A percentile compares a stretch with the other conserved stretches of the same genome.
Conservation (phyloP, 208 protist genomes). For the Trypanosoma brucei region DNA sequence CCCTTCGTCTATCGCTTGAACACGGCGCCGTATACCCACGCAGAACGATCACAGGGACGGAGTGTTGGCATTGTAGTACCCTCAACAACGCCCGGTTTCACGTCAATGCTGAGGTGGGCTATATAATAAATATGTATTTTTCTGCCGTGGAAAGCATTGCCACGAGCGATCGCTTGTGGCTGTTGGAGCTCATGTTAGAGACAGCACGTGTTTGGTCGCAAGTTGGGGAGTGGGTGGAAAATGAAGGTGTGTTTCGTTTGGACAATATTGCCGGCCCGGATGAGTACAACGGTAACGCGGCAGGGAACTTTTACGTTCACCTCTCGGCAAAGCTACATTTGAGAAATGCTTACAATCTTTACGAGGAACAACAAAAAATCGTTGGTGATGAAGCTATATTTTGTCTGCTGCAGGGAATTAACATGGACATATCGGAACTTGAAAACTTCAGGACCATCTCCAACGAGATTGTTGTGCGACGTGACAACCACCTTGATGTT, state of each 20-base stretch:
- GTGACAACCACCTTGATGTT: constrained; percentile 58
- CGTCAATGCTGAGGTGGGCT: constrained; percentile 84
- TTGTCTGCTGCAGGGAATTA: constrained; percentile 46
- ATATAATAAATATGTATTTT: constrained; percentile 70
- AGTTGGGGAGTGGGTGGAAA: constrained; percentile 81
- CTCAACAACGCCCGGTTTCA: constrained; percentile 63
- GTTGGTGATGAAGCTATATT: constrained; percentile 42
- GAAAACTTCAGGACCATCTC: constrained; percentile 43
- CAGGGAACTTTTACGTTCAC: constrained; percentile 87
- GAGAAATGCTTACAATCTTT: constrained; percentile 38
- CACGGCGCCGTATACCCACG: constrained; percentile 72
- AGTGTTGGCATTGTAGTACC: constrained; percentile 39
- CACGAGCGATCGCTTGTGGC: constrained; percentile 45
- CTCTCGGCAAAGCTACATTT: constrained; percentile 85
- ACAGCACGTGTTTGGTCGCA: constrained; percentile 82
- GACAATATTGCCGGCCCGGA: constrained; percentile 84
- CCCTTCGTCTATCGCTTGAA: constrained; percentile 52
- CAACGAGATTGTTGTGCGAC: constrained; percentile 51
- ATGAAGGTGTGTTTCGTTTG: constrained; percentile 65
- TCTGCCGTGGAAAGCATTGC: constrained; percentile 46
- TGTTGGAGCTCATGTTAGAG: constrained; percentile 86
- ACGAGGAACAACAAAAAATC: constrained; percentile 42
- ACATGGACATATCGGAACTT: constrained; percentile 64
- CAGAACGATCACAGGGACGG: constrained; percentile 70
- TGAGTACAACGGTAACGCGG: constrained; percentile 73